Base-by-base conservation (phyloP, 129 eudicot genomes). In the Ambrosia trifida region DNA sequence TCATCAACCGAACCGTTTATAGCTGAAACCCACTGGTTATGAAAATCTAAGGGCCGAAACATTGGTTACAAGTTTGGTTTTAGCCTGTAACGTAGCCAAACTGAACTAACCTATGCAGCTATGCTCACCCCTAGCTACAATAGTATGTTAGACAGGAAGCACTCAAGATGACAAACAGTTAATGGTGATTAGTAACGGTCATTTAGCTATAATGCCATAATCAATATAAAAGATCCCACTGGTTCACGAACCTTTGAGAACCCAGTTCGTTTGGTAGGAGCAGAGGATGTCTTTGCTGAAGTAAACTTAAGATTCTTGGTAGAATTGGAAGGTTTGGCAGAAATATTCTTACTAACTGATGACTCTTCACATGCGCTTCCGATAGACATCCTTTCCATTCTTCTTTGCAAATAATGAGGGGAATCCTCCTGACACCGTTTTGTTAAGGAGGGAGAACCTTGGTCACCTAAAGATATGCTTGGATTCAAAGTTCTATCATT, bases 401-500 rank as follows among this genome's bases (percentile, higher is more conserved):
- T 76, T 69, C 76, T 68, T 9, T 84, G 83, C 72, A 77, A 46
- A 64, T 83, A 72, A 76, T 66, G 54, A 35, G 83, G 85, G 43
- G 76, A 79, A 51, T 72, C 80, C 74, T 72, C 80, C 74, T 64
- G 64, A 66, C 71, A 62, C 44, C 80, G 83, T 52, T 69, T 76
- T 47, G 73, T 78, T 30, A 86, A 79, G 78, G 68, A 82, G 8
- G 80, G 71, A 44, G 84, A 83, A 62, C 79, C 90, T 49, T 85
- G 86, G 44, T 85, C 98, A 79, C 83, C 83, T 65, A 81, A 80
- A 66, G 95, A 89, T 59, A 87, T 77, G 82, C 98, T 93, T 49
- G 98, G 98, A 85, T 93, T 89, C 73, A 87, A 61, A 71, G 88
- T 82, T 77, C 98, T 93, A 68, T 93, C 95, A 64, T 85, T 85